Base-by-base conservation (phyloP, 768 basidiomycete genomes). In the Boletellus ananiceps region DNA sequence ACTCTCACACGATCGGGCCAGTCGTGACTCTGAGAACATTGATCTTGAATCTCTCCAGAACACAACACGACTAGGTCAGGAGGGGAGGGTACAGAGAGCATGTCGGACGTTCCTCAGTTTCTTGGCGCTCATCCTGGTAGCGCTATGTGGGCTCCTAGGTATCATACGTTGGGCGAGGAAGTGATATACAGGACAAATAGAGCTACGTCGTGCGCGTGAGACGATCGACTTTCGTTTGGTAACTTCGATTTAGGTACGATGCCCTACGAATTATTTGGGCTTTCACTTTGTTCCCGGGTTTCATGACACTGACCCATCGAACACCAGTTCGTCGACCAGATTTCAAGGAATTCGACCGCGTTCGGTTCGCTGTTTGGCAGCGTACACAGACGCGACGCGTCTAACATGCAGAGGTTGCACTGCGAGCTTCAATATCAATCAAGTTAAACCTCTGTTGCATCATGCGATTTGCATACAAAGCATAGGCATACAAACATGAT, bases 41-140 rank as follows among this genome's bases (percentile, higher is more conserved):
- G 66, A 67, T 38, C 40, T 63, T 0, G 66, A 67, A 34, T 57
- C 51, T 29, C 46, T 55, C 21, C 40, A 41, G 23, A 49, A 16
- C 27, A 43, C 35, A 8, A 27, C 41, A 15, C 49, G 51, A 13
- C 31, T 15, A 23, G 25, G 35, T 13, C 41, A 29, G 3, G 55
- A 57, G n/a, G 49, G 55, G 3, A 51, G 50, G 19, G 19, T 46
- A 19, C 63, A 56, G 42, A 58, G 51, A 43, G 35, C 40, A 7
- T 57, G 59, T 21, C 45, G 38, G 33, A 46, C 46, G 8, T 45
- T 56, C 14, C 36, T 69, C 15, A 59, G 32, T 36, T 51, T 44
- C 40, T 50, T 57, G 6, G 66, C 65, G 1, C 13, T 61, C 16
- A 18, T 58, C 15, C 29, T 69, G 23, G 25, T 69, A 21, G 51